Evolutionary conservation across 495 filamentous ascomycete species (phyloP), one percentile per base, ranked within the genome.

Genomic region (Trichoderma reesei): DNA sequence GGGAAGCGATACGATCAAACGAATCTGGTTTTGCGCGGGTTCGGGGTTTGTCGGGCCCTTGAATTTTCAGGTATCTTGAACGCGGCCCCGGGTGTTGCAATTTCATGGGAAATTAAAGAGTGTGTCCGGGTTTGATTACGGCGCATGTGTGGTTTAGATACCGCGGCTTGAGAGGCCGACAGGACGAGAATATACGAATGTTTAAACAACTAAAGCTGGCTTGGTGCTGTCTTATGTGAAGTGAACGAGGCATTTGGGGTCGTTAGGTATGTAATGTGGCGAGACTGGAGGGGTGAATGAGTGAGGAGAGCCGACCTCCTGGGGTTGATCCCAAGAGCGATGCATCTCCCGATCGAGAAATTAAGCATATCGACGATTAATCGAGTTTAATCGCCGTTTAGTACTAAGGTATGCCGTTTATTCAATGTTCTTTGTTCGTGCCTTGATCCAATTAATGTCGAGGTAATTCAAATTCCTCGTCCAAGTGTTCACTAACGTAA

Each of bases 131-230:
- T 18, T 48, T 56, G 31, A 33, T 33, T 56, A 34, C 16, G 51
- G 51, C 51, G 51, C 51, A 56, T 56, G 51, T 56, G 51, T 56
- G 51, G 51, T 56, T 48, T 56, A 56, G 51, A 56, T 56, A 56
- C 51, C 51, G 51, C 51, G 51, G 51, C 51, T 56, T 56, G 51
- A 56, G 34, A 33, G 51, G n/a, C 51, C 51, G 10, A 56, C 51
- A 56, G 51, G 51, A 56, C 51, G 51, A 56, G 51, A 56, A 56
- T 56, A 56, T 56, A 56, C 51, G 51, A 56, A 36, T 56, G 51
- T 56, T 56, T 56, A 11, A 56, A 56, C 31, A 56, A 48, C 11
- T 5, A 1, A 7, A 26, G 8, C 9, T 8, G 2, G 2, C 34
- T 33, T 33, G 20, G 9, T 10, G n/a, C 11, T 3, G 1, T 11